Base-by-base conservation (phyloP, 495 filamentous ascomycete species). In the Monascus purpureus region DNA sequence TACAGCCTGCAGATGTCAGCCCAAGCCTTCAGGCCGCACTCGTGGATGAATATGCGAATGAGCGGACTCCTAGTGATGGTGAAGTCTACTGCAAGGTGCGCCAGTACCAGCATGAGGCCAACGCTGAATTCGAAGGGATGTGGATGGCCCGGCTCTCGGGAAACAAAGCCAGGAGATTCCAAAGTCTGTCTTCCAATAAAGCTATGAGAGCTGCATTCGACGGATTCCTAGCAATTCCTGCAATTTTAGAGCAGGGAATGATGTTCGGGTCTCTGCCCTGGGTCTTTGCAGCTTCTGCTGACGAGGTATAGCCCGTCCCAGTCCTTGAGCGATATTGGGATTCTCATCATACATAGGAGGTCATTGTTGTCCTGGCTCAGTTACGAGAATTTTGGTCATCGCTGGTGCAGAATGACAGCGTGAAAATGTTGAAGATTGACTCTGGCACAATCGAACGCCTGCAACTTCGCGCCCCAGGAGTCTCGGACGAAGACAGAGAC, bases 11-110 rank as follows among this genome's bases (percentile, higher is more conserved):
- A 53, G 47, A 51, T 37, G 34, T 50, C 31, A 48, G 42, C 29
- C 13, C 15, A 1, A 37, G 45, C 13, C 31, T 57, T 2, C 28
- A 26, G 28, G 50, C 33, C 6, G 23, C 19, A 16, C 42, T 57
- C 1, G 30, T 45, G 14, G 43, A 55, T 32, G 41, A 55, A 35
- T 56, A 52, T 29, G 30, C 40, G 13, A 52, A 54, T 32, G 39
- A 55, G 34, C 29, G 39, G 26, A 27, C 37, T 19, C 50, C 39
- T 4, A 35, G 17, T 14, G 44, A 52, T 41, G 38, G 48, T 15
- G 43, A 56, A 26, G 41, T 59, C 26, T 59, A 54, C 29, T 32
- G 45, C 23, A 49, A 53, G 30, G 44, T 55, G n/a, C 39, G 43
- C 12, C 22, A 53, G 36, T 55, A 55, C 31, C 3, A 55, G 25